These are phyloP conservation scores for Marasmius oreades DNA, from an alignment of 1,284 basidiomycete genomes.

Conservation along the genomic window DNA sequence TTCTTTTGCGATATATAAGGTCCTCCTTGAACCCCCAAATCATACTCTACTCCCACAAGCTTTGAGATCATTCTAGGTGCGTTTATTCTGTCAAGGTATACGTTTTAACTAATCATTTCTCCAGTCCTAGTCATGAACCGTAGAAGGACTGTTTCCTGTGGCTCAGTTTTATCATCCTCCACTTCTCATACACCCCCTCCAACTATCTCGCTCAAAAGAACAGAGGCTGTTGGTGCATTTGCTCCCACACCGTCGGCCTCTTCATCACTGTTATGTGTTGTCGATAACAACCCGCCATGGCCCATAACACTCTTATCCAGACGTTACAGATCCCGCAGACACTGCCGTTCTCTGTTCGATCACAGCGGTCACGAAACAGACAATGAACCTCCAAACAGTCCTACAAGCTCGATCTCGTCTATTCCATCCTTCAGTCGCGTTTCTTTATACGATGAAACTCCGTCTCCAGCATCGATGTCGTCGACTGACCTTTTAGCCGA, in stretches of 20 bases:
- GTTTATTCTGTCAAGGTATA: too few relatives aligned
- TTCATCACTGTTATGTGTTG: slow-evolving; percentile 1
- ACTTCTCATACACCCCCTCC: not conserved
- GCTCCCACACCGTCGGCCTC: not conserved
- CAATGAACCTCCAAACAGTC: not conserved
- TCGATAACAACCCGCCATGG: not conserved
- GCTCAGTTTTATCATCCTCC: not conserved
- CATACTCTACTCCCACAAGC: too few relatives aligned
- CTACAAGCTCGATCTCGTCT: slow-evolving; percentile 14
- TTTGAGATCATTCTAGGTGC: too few relatives aligned
- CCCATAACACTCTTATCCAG: not conserved
- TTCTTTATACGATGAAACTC: slow-evolving; percentile 19
- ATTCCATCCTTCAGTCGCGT: slow-evolving; percentile 35
- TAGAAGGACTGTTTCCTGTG: not conserved
- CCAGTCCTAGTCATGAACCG: not conserved
- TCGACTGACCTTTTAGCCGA: slow-evolving; percentile 23
- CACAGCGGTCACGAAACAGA: slow-evolving; percentile 6
- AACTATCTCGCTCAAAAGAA: not conserved
- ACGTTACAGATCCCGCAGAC: not conserved
- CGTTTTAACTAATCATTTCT: not conserved
- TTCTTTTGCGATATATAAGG: too few relatives aligned
- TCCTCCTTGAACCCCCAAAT: too few relatives aligned
- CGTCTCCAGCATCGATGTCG: slow-evolving; percentile 19
- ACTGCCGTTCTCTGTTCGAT: slow-evolving; percentile 4
- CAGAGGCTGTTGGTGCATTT: slow-evolving; percentile 4